These are phyloP conservation scores for Apiospora sp. DNA, from an alignment of 2,329 filamentous ascomycete species.

Conservation along the genomic window DNA sequence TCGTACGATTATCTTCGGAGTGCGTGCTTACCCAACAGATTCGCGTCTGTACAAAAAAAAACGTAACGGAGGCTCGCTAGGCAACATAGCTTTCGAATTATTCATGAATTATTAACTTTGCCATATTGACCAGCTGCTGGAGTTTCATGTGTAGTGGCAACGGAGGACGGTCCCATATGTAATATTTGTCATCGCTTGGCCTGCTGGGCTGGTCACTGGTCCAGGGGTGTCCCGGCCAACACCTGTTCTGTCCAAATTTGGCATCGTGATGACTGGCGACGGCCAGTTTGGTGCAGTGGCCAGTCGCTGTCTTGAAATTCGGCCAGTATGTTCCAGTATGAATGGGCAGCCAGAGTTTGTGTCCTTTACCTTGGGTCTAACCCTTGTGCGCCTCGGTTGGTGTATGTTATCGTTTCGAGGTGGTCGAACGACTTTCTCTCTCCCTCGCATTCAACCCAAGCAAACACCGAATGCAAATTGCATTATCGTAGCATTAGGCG, in stretches of 20 bases:
- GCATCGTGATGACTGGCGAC: neutral
- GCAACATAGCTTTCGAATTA: conserved; percentile 4
- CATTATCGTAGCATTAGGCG: too few species aligned
- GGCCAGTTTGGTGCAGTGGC: too few species aligned
- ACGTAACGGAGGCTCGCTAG: neutral
- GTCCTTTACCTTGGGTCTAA: too few species aligned
- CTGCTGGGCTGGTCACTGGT: neutral
- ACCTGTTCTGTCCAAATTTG: neutral
- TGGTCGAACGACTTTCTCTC: neutral
- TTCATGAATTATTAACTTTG: neutral
- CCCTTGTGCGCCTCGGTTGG: neutral
- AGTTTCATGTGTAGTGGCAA: neutral
- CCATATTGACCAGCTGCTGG: neutral
- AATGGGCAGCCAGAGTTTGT: too few species aligned
- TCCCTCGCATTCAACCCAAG: neutral
- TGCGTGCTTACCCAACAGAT: neutral
- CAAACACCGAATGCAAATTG: neutral
- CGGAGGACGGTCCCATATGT: neutral
- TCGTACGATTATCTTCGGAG: neutral
- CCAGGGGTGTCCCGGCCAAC: neutral
- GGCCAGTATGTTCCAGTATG: too few species aligned
- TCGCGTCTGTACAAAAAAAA: neutral
- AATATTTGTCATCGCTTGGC: neutral
- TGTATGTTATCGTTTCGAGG: neutral
- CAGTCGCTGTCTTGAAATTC: too few species aligned